These are phyloP conservation scores for Penicillium riverlandense DNA, from an alignment of 495 filamentous ascomycete genomes.

Conservation along the genomic window DNA sequence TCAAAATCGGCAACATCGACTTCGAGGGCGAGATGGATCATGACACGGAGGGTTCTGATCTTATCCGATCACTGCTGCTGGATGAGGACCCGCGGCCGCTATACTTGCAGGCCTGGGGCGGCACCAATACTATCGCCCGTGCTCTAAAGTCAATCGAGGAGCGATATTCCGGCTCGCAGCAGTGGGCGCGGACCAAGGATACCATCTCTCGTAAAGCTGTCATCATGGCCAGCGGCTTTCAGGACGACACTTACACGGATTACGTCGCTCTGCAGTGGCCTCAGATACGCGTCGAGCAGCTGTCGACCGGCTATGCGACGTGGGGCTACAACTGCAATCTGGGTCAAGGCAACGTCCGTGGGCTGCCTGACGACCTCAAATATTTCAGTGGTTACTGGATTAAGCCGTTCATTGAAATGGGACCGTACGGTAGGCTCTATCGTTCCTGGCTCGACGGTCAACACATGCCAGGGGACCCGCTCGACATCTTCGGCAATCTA, in stretches of 20 bases:
- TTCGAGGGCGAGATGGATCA: conserved; percentile 7
- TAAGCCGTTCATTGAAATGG: conserved; percentile 30
- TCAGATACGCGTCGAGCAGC: conserved; percentile 14
- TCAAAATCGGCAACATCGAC: conserved; percentile 8
- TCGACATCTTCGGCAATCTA: conserved; percentile 7
- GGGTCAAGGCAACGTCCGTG: conserved; percentile 7
- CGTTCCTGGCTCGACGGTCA: conserved; percentile 15
- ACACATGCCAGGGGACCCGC: conserved; percentile 15
- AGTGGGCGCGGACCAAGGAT: conserved; percentile 8
- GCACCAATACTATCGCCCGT: conserved; percentile 32
- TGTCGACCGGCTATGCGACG: conserved; percentile 19
- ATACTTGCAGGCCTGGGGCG: conserved; percentile 25
- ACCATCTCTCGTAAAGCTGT: conserved; percentile 24
- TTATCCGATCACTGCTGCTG: conserved; percentile 1
- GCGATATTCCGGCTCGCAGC: conserved; percentile 4
- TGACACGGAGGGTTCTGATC: conserved; percentile 4
- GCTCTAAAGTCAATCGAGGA: conserved; percentile 23
- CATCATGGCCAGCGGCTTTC: conserved; percentile 12
- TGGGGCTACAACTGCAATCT: conserved; percentile 19
- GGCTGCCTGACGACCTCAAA: conserved; percentile 27
- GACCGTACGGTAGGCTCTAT: conserved; percentile 28
- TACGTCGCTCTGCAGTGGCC: conserved; percentile 36
- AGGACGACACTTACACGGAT: conserved; percentile 34
- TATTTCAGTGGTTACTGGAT: conserved; percentile 34
- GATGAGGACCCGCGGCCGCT: conserved; percentile 3